These are phyloP conservation scores for Penicillium robsamsonii DNA, from an alignment of 495 filamentous ascomycete genomes.

Conservation along the genomic window DNA sequence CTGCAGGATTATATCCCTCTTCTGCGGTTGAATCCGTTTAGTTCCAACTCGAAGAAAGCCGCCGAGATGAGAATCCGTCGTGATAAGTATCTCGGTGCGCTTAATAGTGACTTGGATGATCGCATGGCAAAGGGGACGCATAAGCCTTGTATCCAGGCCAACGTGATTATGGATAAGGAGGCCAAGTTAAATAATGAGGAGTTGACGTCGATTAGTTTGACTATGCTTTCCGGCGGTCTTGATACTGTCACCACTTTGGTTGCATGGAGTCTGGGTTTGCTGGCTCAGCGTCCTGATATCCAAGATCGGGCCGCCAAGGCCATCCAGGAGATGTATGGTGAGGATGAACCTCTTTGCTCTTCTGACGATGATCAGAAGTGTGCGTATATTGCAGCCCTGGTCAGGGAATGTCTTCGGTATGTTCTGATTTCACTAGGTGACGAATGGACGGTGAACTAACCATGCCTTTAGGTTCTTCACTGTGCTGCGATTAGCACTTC, in stretches of 20 bases:
- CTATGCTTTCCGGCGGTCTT: constrained; percentile 60
- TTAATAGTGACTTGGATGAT: constrained; percentile 54
- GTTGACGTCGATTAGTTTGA: constrained; percentile 60
- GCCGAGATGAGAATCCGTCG: constrained; percentile 57
- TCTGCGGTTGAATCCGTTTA: constrained; percentile 57
- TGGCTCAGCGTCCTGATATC: constrained; percentile 58
- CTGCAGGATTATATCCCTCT: constrained; percentile 64
- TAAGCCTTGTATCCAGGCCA: constrained; percentile 63
- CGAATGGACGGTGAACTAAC: background rate
- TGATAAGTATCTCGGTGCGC: constrained; percentile 54
- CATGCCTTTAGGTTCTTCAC: constrained; percentile 47
- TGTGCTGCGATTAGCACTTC: constrained; percentile 60
- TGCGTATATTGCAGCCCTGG: constrained; percentile 56
- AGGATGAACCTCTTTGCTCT: constrained; percentile 55
- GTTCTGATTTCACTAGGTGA: constrained; percentile 1
- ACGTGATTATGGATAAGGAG: constrained; percentile 61
- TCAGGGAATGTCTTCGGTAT: constrained; percentile 56
- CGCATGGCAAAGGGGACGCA: constrained; percentile 58
- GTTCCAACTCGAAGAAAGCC: constrained; percentile 47
- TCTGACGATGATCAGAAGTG: constrained; percentile 61
- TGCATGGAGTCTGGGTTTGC: constrained; percentile 59
- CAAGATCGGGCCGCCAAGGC: constrained; percentile 57
- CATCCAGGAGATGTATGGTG: constrained; percentile 53
- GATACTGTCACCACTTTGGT: constrained; percentile 63
- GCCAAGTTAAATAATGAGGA: constrained; percentile 57